Percentiles rank a stretch among this genome's conserved stretches.
Evolutionary conservation across 108 stramenopile genomes (phyloP).

Genomic region (Cyclostephanos invisitatus): DNA sequence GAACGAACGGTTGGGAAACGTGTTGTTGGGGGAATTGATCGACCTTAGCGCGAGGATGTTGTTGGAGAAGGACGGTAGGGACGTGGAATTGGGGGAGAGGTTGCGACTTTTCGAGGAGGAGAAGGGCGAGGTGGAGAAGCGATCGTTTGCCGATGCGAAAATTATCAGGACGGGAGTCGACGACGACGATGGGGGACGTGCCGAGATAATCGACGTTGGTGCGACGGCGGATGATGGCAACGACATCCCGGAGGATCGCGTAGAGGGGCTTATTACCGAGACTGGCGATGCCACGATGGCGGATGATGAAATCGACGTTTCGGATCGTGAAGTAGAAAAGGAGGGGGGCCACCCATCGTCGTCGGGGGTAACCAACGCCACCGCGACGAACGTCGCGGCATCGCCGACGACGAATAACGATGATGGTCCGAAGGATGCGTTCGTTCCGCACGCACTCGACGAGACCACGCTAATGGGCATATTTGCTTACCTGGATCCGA

Average conservation of each 20-base stretch:
- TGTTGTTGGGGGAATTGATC: slow-evolving; percentile 32
- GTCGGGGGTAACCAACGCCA: no score
- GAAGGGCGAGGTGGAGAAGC: not conserved
- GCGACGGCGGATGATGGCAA: not conserved
- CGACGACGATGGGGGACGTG: no score
- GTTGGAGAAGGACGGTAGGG: slow-evolving; percentile 28
- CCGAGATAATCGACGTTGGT: not conserved
- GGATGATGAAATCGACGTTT: not conserved
- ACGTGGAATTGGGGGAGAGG: slow-evolving; percentile 23
- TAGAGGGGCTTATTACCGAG: not conserved
- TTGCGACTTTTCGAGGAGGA: slow-evolving; percentile 8
- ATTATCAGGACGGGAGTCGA: not conserved
- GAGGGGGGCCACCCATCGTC: no score
- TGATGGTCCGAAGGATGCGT: no score
- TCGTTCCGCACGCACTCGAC: slow-evolving; percentile 46
- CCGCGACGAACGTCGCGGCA: not conserved
- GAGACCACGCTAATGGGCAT: slow-evolving; percentile 63
- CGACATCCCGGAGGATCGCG: no score
- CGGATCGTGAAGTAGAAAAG: not conserved
- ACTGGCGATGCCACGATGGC: not conserved
- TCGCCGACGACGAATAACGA: not conserved
- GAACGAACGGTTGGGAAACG: slow-evolving; percentile 30
- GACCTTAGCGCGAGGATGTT: slow-evolving; percentile 30
- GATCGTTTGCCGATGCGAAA: not conserved
- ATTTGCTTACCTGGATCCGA: slow-evolving; percentile 70